These are phyloP conservation scores for Colletotrichum destructivum DNA, from an alignment of 2,329 filamentous ascomycete species.

Conservation along the genomic window DNA sequence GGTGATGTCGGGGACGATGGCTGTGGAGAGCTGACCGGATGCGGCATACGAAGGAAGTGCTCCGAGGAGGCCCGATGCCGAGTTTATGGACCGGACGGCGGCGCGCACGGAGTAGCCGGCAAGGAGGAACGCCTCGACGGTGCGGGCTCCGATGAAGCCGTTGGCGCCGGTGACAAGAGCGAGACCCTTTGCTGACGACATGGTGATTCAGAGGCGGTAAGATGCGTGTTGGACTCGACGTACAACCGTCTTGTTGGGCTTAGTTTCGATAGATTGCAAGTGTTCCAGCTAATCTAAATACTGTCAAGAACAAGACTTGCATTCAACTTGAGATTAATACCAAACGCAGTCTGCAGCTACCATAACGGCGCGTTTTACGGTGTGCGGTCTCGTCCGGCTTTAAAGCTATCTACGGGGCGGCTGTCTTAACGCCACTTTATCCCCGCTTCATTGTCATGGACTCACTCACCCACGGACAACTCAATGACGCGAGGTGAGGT, in stretches of 20 bases:
- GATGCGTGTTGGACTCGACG: background rate
- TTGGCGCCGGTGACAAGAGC: constrained; percentile 57
- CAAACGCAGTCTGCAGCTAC: background rate
- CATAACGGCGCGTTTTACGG: background rate
- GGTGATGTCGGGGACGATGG: constrained; percentile 54
- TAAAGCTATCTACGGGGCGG: background rate
- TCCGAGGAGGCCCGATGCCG: constrained; percentile 42
- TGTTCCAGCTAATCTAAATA: no score
- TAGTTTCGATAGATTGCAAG: background rate
- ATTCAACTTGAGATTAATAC: background rate
- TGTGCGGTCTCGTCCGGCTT: background rate
- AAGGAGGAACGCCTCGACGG: constrained; percentile 54
- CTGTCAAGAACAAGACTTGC: no score
- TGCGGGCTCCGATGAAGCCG: constrained; percentile 56
- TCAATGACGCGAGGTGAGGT: background rate
- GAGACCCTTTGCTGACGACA: constrained; percentile 28
- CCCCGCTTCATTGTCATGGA: background rate
- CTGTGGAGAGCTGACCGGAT: constrained; percentile 43
- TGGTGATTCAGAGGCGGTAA: background rate
- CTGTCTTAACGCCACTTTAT: background rate
- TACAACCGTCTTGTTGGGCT: background rate
- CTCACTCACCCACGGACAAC: background rate
- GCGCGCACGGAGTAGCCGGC: constrained; percentile 57
- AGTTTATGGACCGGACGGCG: constrained; percentile 51
- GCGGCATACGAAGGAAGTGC: constrained; percentile 44